phyloP scores from a whole-genome alignment of 306 rosid genomes.

The Quercus glauca region DNA sequence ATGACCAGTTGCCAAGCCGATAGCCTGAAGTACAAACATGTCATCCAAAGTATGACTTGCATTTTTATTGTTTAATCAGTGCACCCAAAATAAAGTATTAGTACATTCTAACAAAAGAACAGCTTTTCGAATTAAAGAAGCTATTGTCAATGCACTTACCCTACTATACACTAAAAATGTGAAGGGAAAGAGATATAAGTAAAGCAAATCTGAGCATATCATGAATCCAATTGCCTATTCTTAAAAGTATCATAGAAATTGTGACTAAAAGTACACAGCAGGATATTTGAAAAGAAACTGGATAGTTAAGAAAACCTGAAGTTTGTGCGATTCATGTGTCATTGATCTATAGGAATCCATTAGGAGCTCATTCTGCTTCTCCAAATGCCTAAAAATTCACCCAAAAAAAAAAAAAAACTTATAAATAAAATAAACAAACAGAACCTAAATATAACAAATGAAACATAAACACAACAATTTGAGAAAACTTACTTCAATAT shows the following conservation, averaged over 20 bases:
- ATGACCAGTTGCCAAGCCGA: background rate
- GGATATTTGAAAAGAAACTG: background rate
- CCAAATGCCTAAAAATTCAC: slow-evolving; percentile 42
- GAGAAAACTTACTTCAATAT: slow-evolving; percentile 36
- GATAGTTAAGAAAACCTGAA: slow-evolving; percentile 30
- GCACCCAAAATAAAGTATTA: too few relatives aligned
- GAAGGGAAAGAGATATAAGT: background rate
- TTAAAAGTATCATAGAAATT: background rate
- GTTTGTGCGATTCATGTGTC: slow-evolving; percentile 44
- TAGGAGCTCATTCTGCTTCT: slow-evolving; percentile 52
- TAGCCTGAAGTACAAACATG: too few relatives aligned
- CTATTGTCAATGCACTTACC: too few relatives aligned
- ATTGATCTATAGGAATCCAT: slow-evolving; percentile 40
- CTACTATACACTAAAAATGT: background rate
- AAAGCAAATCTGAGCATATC: background rate
- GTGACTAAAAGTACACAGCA: background rate
- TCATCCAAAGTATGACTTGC: too few relatives aligned
- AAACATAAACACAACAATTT: background rate
- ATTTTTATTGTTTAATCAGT: too few relatives aligned
- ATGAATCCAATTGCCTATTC: background rate
- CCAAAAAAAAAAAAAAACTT: background rate
- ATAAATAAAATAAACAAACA: background rate
- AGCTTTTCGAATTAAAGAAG: too few relatives aligned
- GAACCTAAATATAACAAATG: background rate
- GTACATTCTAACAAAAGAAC: too few relatives aligned